Base-by-base conservation (phyloP, 768 basidiomycete species). In the Suillus decipiens region DNA sequence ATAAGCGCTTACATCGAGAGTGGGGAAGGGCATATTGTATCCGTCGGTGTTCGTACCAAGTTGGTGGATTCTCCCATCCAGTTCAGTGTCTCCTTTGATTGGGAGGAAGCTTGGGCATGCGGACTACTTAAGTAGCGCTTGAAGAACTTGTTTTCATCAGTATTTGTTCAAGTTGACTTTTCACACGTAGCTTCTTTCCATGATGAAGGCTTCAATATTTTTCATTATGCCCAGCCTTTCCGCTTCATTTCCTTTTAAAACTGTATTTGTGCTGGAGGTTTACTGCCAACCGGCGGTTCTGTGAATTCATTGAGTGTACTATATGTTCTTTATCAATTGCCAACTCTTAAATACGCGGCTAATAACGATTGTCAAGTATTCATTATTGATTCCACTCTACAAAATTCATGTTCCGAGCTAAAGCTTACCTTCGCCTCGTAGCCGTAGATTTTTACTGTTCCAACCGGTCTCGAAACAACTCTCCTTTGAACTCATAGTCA, bases 61-160 rank as follows among this genome's bases (percentile, higher is more conserved):
- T 17, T n/a, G 31, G 31, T 2, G 19, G 11, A 37, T 17, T 39
- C 22, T 37, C 15, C 22, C 31, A 6, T 33, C 17, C 51, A 56
- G 36, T 24, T 39, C 4, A 24, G 8, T 19, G 37, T 39, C 1
- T 37, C 3, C 24, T 57, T 39, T 17, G 24, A 24, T 57, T 57
- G 55, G 55, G 37, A 57, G 37, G 55, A 57, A 36, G 55, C 55
- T 28, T 57, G 37, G 56, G 37, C 56, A 5, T 24, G 37, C 1
- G 56, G 37, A 28, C 24, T 39, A 11, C 39, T 28, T 24, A 24
- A 24, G 24, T 57, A 39, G 17, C 15, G 11, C 24, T 9, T 1
- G 15, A 50, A 7, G 48, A 50, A 28, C 15, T 15, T 17, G 24
- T 28, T 28, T 24, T 50, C 8, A 50, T 50, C 28, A 1, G 24